Conservation (phyloP, 148 eudicot genomes). For the Fallopia convolvulus region DNA sequence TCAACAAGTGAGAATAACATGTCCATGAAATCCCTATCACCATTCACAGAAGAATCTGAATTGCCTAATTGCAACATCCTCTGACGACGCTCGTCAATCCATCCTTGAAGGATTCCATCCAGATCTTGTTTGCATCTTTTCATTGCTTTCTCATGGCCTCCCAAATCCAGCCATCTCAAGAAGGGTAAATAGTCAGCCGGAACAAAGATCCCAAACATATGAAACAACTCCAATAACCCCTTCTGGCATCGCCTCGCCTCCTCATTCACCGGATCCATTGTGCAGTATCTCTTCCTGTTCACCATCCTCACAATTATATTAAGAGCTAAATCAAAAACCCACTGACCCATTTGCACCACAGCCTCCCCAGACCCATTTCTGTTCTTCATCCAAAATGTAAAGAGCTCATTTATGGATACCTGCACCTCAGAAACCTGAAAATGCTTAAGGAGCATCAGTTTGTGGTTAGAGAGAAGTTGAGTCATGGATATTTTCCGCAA, state of each 20-base stretch:
- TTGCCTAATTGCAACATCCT: too few species aligned
- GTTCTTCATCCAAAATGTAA: background rate
- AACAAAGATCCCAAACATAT: slow-evolving; percentile 14
- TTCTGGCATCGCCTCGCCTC: slow-evolving; percentile 13
- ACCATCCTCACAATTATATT: background rate
- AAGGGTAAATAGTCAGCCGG: slow-evolving; percentile 7
- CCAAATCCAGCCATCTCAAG: slow-evolving; percentile 17
- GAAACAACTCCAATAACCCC: slow-evolving; percentile 7
- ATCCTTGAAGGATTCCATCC: background rate
- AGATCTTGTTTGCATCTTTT: slow-evolving; percentile 10
- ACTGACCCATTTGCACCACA: slow-evolving; percentile 1
- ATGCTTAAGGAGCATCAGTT: slow-evolving; percentile 1
- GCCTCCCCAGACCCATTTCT: background rate
- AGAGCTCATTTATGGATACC: background rate
- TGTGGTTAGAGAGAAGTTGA: slow-evolving; percentile 10
- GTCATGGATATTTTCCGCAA: background rate
- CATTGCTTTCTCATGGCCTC: slow-evolving; percentile 16
- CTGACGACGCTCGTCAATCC: slow-evolving; percentile 2
- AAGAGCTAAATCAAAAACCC: background rate
- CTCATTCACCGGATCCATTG: background rate
- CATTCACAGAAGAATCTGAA: background rate
- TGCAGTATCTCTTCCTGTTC: slow-evolving; percentile 1
- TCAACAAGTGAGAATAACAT: background rate
- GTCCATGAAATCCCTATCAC: slow-evolving; percentile 9
- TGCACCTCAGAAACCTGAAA: slow-evolving; percentile 10